Base-by-base conservation (phyloP, 257 asterid genomes). In the Handroanthus guayacan region DNA sequence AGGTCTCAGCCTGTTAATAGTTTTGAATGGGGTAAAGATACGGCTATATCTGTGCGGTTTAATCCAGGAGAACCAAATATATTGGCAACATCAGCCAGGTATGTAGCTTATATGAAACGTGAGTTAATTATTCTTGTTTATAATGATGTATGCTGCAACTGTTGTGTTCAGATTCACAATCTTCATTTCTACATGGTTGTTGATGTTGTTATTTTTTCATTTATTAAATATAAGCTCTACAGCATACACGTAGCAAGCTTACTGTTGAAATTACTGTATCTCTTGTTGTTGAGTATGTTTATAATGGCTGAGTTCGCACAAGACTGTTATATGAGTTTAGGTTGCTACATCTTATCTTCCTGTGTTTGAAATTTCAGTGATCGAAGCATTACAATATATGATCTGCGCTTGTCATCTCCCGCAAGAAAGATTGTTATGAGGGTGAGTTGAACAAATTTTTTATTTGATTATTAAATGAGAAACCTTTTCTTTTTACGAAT, bases 1-100 rank as follows among this genome's bases (percentile, higher is more conserved):
- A 95, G 99, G 88, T 90, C 98, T 78, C 97, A 93, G 82, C 98
- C 99, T 18, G 87, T 95, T 66, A 89, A 81, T 81, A 95, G 87
- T 81, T 95, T 87, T 62, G 92, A 86, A 64, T 93, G 98, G 98
- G 97, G 99, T 43, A 86, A 79, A 36, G 91, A 82, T 72, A 85
- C 97, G 10, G 84, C 76, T 76, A 85, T 88, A 85, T 91, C 98
- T 36, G 86, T 93, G 62, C 97, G 97, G 47, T 95, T 95, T 83
- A 95, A 93, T 83, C 97, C 97, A 52, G 99, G 94, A 80, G 98
- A 90, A 80, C 99, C 98, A 50, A 87, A 91, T 78, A 57, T 91
- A 68, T 82, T 95, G 82, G 97, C 98, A 75, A 81, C 99, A 67
- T 91, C 99, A 58, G 93, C 87, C 72, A 93, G 98, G 99, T 93